Evolutionary conservation across 176 grass and related monocot genomes (phyloP), one percentile per base, ranked within the genome.

Genomic region (Zoysia pacifica): DNA sequence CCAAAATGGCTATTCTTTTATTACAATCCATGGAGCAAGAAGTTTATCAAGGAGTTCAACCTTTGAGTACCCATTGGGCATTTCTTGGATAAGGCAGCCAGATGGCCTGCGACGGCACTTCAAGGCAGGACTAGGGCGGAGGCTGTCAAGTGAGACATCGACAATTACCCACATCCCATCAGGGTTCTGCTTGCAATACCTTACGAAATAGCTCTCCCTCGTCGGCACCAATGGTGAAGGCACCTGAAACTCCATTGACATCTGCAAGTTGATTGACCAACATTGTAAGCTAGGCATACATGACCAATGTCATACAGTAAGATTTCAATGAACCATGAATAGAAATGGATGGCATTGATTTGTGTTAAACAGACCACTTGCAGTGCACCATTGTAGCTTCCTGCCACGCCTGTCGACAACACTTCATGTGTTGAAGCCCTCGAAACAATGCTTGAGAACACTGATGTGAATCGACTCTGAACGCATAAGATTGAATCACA

Each of bases 181-280:
- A 0, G 83, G 49, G 11, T 88, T 86, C 51, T 90, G 74, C 79
- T 97, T 94, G 91, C 94, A 97, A 62, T 97, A 94, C 76, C 94
- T 86, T 7, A 86, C 79, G 13, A 92, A 97, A 4, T 91, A 84
- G 82, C 89, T 84, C 82, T 97, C 94, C 3, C 94, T 60, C 0
- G 89, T 94, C 8, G 94, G 94, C 11, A 97, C 94, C 14, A 97
- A 80, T 0, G 94, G 94, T 11, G 91, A 94, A 2, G 87, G 94
- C 43, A 97, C 87, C 68, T 94, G 91, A 28, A 97, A 91, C 74
- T 97, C 94, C 75, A 90, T 93, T 73, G 91, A 90, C 94, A 97
- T 94, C 94, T 97, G 81, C 48, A 79, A 44, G 15, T 39, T 55
- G 49, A 7, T 20, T 20, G 49, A 52, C 1, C 35, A 42, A 40